Evolutionary conservation across 148 eudicot genomes (phyloP).

Genomic region (Fallopia convolvulus): DNA sequence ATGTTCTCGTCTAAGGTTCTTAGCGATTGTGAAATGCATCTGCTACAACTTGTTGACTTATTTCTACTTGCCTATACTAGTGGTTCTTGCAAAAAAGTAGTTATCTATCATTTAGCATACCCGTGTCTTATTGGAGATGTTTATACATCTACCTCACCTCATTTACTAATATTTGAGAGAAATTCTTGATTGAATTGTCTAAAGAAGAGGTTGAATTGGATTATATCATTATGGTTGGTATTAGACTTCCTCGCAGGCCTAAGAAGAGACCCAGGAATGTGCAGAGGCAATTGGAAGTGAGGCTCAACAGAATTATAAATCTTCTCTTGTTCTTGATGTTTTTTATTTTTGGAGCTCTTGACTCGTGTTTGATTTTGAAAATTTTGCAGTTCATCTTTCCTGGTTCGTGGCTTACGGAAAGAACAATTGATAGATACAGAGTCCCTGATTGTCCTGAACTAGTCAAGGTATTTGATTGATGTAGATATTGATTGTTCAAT

Average conservation of each 20-base stretch:
- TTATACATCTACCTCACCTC: too few relatives aligned
- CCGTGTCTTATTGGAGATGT: too few relatives aligned
- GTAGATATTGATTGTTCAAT: background rate
- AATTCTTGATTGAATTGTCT: slow-evolving; percentile 23
- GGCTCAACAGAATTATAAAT: background rate
- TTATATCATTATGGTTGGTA: slow-evolving; percentile 28
- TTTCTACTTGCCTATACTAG: too few relatives aligned
- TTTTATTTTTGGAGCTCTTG: background rate
- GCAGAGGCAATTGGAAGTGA: slow-evolving; percentile 36
- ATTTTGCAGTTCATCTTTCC: slow-evolving; percentile 29
- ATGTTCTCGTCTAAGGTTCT: too few relatives aligned
- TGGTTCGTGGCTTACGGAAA: slow-evolving; percentile 30
- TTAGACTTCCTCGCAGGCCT: slow-evolving; percentile 25
- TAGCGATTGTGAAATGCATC: too few relatives aligned
- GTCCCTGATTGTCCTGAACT: slow-evolving; percentile 20
- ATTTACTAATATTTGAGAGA: slow-evolving; percentile 5
- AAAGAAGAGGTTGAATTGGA: slow-evolving; percentile 32
- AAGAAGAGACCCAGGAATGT: slow-evolving; percentile 29
- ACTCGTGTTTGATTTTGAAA: background rate
- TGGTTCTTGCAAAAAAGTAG: too few relatives aligned
- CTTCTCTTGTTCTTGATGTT: background rate
- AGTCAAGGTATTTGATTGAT: slow-evolving; percentile 18
- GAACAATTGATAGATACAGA: slow-evolving; percentile 24
- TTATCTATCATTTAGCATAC: too few relatives aligned
- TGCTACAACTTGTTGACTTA: too few relatives aligned